Evolutionary conservation across 169 alveolate species (phyloP), one percentile per base, ranked within the genome.

Genomic region (Plasmodium chabaudi): DNA sequence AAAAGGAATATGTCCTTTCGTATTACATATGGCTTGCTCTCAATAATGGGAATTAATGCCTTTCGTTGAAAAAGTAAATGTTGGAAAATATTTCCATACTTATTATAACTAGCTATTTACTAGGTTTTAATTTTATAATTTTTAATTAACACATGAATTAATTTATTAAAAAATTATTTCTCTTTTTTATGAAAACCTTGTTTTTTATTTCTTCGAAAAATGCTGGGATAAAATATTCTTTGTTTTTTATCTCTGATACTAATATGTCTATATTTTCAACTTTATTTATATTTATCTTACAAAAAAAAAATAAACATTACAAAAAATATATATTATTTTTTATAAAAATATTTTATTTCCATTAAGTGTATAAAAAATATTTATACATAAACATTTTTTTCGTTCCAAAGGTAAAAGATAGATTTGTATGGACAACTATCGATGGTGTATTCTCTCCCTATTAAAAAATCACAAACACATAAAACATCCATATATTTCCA

Each of bases 371-470:
- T 9, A 17, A 59, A 21, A 59, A 59, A 19, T 13, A 55, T 25
- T 59, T 25, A 23, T 82, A 82, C 90, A 47, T 82, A 82, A 82
- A 82, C 39, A 49, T 82, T 82, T 61, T 68, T 82, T 39, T 82
- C 90, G 72, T 82, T 82, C 90, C 90, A 82, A 5, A 82, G 57
- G 34, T 67, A 82, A 82, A 67, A 82, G 39, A 82, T 68, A 5
- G 90, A 65, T 39, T 34, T 82, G 68, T 82, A 82, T 17, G 90
- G 90, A 17, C 84, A 67, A 60, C 27, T 51, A 34, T 82, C 61
- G n/a, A 82, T 60, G 25, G 53, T 55, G 10, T 82, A 82, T 68
- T 82, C 90, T 44, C 55, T 82, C 67, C 90, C 90, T 82, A 9
- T 39, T 12, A 73, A 53, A 56, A 56, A 25, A 56, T n/a, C 13